Percentiles rank a stretch among this genome's conserved stretches.
Conservation (phyloP, 352 stramenopile genomes). For the Globisporangium nodosum region DNA sequence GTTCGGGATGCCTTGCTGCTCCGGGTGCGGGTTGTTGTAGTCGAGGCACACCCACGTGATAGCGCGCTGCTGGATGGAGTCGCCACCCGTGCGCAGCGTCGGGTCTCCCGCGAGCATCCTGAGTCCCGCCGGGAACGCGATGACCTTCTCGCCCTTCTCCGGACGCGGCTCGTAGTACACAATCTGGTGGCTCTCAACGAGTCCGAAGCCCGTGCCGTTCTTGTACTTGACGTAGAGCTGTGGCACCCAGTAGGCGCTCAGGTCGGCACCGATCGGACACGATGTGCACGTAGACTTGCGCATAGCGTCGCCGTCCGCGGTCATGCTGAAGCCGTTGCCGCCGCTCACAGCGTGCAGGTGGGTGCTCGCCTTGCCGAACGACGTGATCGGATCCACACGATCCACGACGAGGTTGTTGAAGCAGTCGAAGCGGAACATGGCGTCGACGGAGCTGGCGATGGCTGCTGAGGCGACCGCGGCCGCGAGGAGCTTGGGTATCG, state of each 20-base stretch:
- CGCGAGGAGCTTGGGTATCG: too few species aligned
- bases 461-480: background rate
- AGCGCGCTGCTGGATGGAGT: conserved; percentile 32
- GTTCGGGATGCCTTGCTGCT: conserved; percentile 40
- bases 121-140: conserved; percentile 35
- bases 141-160: conserved; percentile 26
- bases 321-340: conserved; percentile 45
- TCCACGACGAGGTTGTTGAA: conserved; percentile 53
- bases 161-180: conserved; percentile 41
- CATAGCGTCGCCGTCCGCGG: conserved; percentile 30
- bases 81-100: conserved; percentile 21
- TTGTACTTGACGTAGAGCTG: conserved; percentile 52
- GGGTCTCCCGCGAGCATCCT: conserved; percentile 47
- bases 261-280: conserved; percentile 37
- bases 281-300: conserved; percentile 40
- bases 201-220: conserved; percentile 42
- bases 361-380: conserved; percentile 13
- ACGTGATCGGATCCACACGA: conserved; percentile 41
- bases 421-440: conserved; percentile 48
- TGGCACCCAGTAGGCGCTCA: conserved; percentile 48
- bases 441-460: background rate
- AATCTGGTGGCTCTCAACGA: conserved; percentile 48
- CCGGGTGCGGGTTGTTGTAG: conserved; percentile 31
- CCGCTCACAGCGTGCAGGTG: conserved; percentile 41
- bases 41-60: conserved; percentile 22